Conservation (phyloP, 2,329 filamentous ascomycete genomes). For the Stemphylium lycopersici region DNA sequence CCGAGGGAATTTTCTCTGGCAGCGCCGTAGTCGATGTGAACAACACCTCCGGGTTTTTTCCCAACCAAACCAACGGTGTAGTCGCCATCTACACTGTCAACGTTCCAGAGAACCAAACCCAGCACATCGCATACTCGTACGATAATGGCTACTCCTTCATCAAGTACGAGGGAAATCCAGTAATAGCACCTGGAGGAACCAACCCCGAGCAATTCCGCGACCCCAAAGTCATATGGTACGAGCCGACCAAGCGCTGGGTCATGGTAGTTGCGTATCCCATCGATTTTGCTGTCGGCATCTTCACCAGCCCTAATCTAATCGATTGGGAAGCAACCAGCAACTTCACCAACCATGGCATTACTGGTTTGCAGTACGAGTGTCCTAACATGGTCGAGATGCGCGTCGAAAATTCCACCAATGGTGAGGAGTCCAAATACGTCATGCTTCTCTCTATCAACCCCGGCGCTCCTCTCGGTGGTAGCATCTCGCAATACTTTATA, state of each 20-base stretch:
- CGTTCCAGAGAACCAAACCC: conserved; percentile 55
- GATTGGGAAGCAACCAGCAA: conserved; percentile 65
- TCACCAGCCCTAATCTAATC: conserved; percentile 64
- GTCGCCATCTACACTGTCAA: conserved; percentile 65
- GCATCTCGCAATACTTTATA: conserved; percentile 62
- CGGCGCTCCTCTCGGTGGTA: conserved; percentile 63
- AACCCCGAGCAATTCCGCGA: conserved; percentile 66
- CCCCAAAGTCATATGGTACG: conserved; percentile 68
- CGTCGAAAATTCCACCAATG: conserved; percentile 41
- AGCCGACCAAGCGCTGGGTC: conserved; percentile 58
- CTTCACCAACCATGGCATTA: conserved; percentile 60
- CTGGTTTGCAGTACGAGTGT: conserved; percentile 67
- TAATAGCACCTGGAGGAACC: conserved; percentile 56
- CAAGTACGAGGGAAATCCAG: conserved; percentile 65
- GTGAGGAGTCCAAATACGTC: conserved; percentile 50
- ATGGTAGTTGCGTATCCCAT: conserved; percentile 62
- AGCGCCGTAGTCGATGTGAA: conserved; percentile 66
- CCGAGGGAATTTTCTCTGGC: conserved; percentile 60
- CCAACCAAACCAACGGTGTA: conserved; percentile 64
- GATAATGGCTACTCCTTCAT: conserved; percentile 68
- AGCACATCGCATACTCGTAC: conserved; percentile 66
- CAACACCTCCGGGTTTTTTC: conserved; percentile 71
- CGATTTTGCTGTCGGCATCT: conserved; percentile 66
- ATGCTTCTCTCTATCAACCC: conserved; percentile 63
- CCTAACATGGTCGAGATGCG: conserved; percentile 66